Conservation (phyloP, 345 rosid species). For the Dipteronia dyeriana region DNA sequence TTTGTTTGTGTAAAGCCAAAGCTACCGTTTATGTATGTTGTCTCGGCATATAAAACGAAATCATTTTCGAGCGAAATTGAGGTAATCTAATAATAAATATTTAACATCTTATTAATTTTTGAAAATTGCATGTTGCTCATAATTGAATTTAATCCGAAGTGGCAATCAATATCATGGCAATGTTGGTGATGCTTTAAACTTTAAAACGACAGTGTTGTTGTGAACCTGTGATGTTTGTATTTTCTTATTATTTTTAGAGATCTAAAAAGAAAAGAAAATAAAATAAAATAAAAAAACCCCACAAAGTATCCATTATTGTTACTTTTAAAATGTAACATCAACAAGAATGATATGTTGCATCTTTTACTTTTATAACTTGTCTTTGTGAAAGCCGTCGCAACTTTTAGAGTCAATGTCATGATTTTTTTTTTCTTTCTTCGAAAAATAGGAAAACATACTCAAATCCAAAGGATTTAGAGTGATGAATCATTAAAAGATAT, state of each 20-base stretch:
- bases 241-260: too few relatives aligned
- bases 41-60: too few relatives aligned
- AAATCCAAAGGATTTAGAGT: too few relatives aligned
- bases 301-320: not conserved
- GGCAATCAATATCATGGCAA: not conserved
- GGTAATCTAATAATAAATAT: too few relatives aligned
- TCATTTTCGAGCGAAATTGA: too few relatives aligned
- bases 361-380: constrained; percentile 1
- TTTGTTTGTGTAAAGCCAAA: not conserved
- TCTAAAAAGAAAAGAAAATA: not conserved
- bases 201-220: not conserved
- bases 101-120: too few relatives aligned
- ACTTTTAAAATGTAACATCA: constrained; percentile 7
- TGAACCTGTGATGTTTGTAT: not conserved
- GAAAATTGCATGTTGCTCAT: too few relatives aligned
- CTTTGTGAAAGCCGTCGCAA: not conserved
- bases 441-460: not conserved
- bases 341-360: not conserved
- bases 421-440: not conserved
- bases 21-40: not conserved
- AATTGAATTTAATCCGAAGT: not conserved
- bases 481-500: too few relatives aligned
- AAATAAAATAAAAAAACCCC: too few relatives aligned
- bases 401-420: not conserved
- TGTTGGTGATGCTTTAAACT: not conserved